Conservation (phyloP, 1,139 yeast genomes). For the Meyerozyma elateridarum region DNA sequence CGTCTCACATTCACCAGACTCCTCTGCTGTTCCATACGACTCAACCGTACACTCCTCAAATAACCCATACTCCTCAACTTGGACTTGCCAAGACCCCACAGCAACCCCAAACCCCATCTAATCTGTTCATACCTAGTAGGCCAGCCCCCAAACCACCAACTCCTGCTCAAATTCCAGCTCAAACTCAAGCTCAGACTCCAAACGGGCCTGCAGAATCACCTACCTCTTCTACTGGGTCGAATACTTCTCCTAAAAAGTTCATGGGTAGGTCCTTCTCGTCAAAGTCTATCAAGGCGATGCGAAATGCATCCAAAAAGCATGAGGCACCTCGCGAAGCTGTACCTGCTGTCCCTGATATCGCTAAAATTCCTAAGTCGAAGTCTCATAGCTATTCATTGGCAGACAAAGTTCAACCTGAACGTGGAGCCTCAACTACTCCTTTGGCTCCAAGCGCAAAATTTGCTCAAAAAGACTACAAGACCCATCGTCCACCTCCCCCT, state of each 20-base stretch:
- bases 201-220: constrained; percentile 5
- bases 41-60: constrained; percentile 70
- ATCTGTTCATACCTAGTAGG: constrained; percentile 57
- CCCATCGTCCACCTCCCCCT: constrained; percentile 25
- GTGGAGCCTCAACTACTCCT: constrained; percentile 40
- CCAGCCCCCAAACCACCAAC: constrained; percentile 62
- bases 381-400: constrained; percentile 41
- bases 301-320: constrained; percentile 18
- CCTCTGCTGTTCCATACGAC: constrained; percentile 41
- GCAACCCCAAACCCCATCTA: constrained; percentile 18
- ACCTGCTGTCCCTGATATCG: constrained; percentile 9
- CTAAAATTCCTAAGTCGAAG: constrained; percentile 39
- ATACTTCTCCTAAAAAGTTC: constrained; percentile 17
- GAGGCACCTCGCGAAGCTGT: constrained; percentile 8
- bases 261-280: constrained; percentile 39
- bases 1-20: constrained; percentile 20
- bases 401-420: constrained; percentile 18
- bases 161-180: constrained; percentile 10
- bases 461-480: constrained; percentile 22
- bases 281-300: constrained; percentile 34
- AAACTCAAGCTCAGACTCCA: constrained; percentile 7
- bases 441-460: constrained; percentile 29
- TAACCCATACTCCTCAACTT: constrained; percentile 24
- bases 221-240: constrained; percentile 9
- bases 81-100: constrained; percentile 4